Evolutionary conservation across 495 filamentous ascomycete genomes (phyloP), one percentile per base, ranked within the genome.

Genomic region (Talaromyces adpressus): DNA sequence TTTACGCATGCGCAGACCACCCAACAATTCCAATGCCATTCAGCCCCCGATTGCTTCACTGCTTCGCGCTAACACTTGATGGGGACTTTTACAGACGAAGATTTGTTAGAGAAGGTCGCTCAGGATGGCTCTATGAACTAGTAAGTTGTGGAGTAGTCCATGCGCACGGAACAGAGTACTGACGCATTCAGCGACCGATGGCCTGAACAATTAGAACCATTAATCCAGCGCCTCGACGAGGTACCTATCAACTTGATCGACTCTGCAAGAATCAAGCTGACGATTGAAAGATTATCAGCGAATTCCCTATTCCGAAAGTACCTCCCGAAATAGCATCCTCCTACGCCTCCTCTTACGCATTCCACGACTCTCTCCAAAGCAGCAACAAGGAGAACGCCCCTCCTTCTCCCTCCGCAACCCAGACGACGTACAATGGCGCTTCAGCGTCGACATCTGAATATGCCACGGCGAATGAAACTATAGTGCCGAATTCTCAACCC

Each of bases 101-200:
- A 84, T 70, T 75, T 89, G 66, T 78, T 94, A 53, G 77, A 80
- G 67, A 74, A 70, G 65, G 81, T 85, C 73, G 87, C 89, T 66
- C 77, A 82, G 66, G 88, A 89, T 73, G 86, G 86, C 49, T 74
- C 79, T 25, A 85, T 93, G 73, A 85, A 91, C 65, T 80, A 83
- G 91, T 92, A 83, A 73, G 79, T 71, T 66, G 57, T 63, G 59
- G 27, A 63, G 65, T 29, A 41, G 20, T 29, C 30, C 16, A n/a
- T 54, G 45, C 20, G 20, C 29, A 4, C 39, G 63, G 3, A 64
- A 59, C 4, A 53, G 64, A 18, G 57, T 64, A 80, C 72, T 61
- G 64, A 62, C 59, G 27, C 41, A 63, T 67, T 5, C 56, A 87
- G 84, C 67, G 74, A 77, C 36, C 79, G 80, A 77, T 87, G 84